Base-by-base conservation (phyloP, 805 yeast species). In the Phaffomyces thermotolerans region DNA sequence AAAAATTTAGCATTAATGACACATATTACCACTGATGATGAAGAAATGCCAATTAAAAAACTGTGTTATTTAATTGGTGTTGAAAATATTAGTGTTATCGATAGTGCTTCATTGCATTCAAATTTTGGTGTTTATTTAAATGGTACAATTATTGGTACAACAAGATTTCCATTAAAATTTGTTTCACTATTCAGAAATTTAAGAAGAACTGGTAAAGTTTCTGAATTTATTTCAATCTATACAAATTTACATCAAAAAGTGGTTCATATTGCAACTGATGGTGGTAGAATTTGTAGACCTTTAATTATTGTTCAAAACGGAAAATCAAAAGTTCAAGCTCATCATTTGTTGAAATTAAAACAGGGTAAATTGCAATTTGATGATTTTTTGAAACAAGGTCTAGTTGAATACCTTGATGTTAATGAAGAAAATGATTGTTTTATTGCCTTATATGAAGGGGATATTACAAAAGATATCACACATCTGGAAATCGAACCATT, bases 231-330 rank as follows among this genome's bases (percentile, higher is more conserved):
- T 48, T 87, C 97, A 24, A 84, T 93, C 51, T 88, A 87, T 63
- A 81, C 88, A 24, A 93, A 93, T 62, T 73, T 80, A 36, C 97
- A 93, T 54, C 98, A 93, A 58, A 69, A 71, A 40, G 95, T 97
- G 1, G 96, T 93, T 37, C 97, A 93, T 60, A 90, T 93, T 57
- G 99, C 99, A 18, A 91, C 99, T 4, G 99, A 93, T 67, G 99
- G 99, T 56, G 99, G 99, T 40, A 78, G 99, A 66, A 89, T 93
- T 58, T 93, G 99, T 73, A 82, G 99, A 53, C 99, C 99, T 4
- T 67, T 91, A 52, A 93, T 93, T 46, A 88, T 93, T 62, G 89
- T 91, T 12, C 81, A 82, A 18, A 72, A 80, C 43, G 87, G 88
- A 38, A 58, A 65, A 44, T 73, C 96, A 1, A 78, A 71, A 45